These are phyloP conservation scores for Arthrocladium fulminans DNA, from an alignment of 2,329 filamentous ascomycete genomes.

Conservation along the genomic window DNA sequence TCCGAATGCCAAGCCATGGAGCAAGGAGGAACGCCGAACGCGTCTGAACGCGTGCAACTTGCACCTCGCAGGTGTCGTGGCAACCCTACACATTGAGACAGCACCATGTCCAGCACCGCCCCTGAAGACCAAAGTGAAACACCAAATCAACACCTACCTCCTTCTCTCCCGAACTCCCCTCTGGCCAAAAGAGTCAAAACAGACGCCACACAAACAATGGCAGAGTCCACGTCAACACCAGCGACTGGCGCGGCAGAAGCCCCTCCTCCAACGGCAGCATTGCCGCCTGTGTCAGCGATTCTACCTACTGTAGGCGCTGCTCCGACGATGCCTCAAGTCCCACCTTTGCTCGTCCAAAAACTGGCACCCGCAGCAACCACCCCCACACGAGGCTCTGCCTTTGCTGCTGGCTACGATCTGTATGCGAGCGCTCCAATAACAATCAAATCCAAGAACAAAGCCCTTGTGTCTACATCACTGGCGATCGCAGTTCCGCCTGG, in stretches of 20 bases:
- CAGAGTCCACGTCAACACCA: conserved; percentile 27
- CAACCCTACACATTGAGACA: neutral
- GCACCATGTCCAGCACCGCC: neutral
- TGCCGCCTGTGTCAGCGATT: conserved; percentile 1
- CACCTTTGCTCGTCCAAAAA: conserved; percentile 78
- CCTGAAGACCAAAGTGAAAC: conserved; percentile 23
- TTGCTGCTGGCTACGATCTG: conserved; percentile 88
- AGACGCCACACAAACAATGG: conserved; percentile 25
- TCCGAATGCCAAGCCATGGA: no score
- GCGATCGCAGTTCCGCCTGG: conserved; percentile 82
- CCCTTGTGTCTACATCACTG: conserved; percentile 80
- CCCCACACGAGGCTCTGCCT: conserved; percentile 80
- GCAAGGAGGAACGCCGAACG: no score
- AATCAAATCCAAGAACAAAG: conserved; percentile 76
- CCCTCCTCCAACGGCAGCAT: neutral
- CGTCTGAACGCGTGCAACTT: neutral
- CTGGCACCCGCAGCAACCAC: conserved; percentile 68
- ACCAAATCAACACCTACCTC: conserved; percentile 34
- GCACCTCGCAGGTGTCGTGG: neutral
- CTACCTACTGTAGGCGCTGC: conserved; percentile 13
- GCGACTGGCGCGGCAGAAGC: neutral
- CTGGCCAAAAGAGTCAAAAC: conserved; percentile 74
- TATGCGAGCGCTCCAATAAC: conserved; percentile 66
- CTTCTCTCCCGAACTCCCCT: conserved; percentile 61
- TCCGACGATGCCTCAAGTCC: conserved; percentile 27